These are phyloP conservation scores for Coemansia sp. DNA, from an alignment of 192 early-diverging fungal species.

Conservation along the genomic window DNA sequence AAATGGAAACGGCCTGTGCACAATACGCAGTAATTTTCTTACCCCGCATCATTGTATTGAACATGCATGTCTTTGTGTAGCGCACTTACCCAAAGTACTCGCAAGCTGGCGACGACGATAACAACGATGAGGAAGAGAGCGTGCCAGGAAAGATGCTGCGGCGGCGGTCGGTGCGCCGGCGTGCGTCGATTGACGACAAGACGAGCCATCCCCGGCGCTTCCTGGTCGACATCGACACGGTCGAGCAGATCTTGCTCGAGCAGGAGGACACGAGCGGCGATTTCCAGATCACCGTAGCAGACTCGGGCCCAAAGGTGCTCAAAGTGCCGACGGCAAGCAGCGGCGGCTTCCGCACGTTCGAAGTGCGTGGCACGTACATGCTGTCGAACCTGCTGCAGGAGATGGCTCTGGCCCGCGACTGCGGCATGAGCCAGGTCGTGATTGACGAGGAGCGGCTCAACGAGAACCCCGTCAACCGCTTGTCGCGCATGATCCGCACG, in stretches of 20 bases:
- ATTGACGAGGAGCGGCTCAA: conserved; percentile 86
- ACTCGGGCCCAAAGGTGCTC: conserved; percentile 87
- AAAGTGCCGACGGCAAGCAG: conserved; percentile 81
- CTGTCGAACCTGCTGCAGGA: conserved; percentile 95
- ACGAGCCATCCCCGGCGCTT: conserved; percentile 66
- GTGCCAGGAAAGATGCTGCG: conserved; percentile 4
- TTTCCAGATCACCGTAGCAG: conserved; percentile 91
- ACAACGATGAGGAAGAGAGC: background rate
- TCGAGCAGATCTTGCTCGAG: conserved; percentile 71
- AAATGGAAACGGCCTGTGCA: background rate
- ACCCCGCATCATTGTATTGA: conserved; percentile 1
- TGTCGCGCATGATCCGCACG: conserved; percentile 86
- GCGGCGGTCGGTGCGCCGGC: conserved; percentile 27
- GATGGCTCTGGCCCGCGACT: conserved; percentile 84
- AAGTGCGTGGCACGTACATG: conserved; percentile 93
- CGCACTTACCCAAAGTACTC: conserved; percentile 10
- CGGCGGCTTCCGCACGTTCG: conserved; percentile 82
- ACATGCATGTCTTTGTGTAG: background rate
- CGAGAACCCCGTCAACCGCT: conserved; percentile 91
- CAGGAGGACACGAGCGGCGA: conserved; percentile 97
- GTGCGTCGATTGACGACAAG: conserved; percentile 66
- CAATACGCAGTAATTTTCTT: background rate
- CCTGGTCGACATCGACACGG: conserved; percentile 82
- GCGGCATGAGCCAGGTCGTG: conserved; percentile 82
- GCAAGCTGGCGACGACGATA: background rate